Evolutionary conservation across 164 flowering plant genomes (phyloP), one percentile per base, ranked within the genome.

Genomic region (Akebia trifoliata): DNA sequence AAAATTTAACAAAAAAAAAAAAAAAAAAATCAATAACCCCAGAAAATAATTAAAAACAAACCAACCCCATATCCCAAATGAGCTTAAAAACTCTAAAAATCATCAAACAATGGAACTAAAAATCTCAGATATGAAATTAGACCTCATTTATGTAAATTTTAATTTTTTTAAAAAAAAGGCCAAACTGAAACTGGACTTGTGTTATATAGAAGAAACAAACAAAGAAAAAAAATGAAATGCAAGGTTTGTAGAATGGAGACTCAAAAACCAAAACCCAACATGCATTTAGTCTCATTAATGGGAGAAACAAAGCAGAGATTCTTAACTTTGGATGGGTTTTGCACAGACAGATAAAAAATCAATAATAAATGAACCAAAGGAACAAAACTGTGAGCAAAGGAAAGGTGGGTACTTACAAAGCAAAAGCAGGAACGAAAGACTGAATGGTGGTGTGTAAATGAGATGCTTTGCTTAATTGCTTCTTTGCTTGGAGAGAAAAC

Each of bases 391-490:
- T 73, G 64, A 75, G 81, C 65, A 60, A 79, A 83, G 87, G 64
- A 77, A 76, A 73, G 76, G 54, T 54, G 64, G 64, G 69, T 71
- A 58, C 95, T 81, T 78, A 69, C 77, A 69, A 70, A 40, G 72
- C 54, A 68, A 86, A 78, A 76, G 81, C 78, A 74, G 69, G 37
- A 32, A 39, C 48, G 66, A 50, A 51, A 61, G 54, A 45, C 47
- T 11, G 17, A 57, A 11, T 40, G 15, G 31, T 54, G 45, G 26
- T 65, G 71, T 34, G 68, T 32, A 39, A 60, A 50, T 47, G 68
- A 77, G 86, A 81, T 84, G 78, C 91, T 72, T 83, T 82, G 87
- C 90, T 84, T 87, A 69, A 66, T 57, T 34, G 48, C 66, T 69
- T 56, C n/a, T n/a, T n/a, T n/a, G n/a, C n/a, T n/a, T 57, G 50